Percentiles rank a stretch among this genome's conserved stretches.
These are phyloP conservation scores for Hygrophoropsis aurantiaca DNA, from an alignment of 768 basidiomycete species.

Conservation along the genomic window DNA sequence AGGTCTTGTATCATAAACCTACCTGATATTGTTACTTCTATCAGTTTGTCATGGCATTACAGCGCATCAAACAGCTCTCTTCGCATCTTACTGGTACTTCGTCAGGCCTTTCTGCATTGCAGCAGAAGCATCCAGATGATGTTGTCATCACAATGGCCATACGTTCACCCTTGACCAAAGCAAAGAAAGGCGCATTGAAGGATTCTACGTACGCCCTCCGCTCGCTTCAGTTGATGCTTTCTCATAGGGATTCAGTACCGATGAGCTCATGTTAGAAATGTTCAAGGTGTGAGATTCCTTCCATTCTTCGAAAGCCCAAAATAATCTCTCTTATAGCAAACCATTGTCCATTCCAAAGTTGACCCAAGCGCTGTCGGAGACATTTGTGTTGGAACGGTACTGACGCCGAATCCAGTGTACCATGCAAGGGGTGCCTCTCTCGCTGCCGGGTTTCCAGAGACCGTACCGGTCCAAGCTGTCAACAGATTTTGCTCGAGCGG, in stretches of 20 bases:
- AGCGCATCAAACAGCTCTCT: conserved; percentile 66
- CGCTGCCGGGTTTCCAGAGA: conserved; percentile 80
- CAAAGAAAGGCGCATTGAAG: conserved; percentile 73
- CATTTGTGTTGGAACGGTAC: conserved; percentile 78
- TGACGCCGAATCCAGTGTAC: conserved; percentile 64
- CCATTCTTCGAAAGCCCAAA: conserved; percentile 9
- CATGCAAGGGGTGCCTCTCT: conserved; percentile 73
- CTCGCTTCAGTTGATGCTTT: neutral
- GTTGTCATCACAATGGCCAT: conserved; percentile 83
- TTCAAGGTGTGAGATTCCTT: conserved; percentile 54
- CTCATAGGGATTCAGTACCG: conserved; percentile 47
- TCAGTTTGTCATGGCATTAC: conserved; percentile 45
- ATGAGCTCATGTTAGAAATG: conserved; percentile 80
- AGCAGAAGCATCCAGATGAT: conserved; percentile 66
- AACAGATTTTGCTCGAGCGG: conserved; percentile 86
- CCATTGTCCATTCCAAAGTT: conserved; percentile 55
- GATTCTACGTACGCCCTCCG: conserved; percentile 54
- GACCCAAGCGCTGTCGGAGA: conserved; percentile 70
- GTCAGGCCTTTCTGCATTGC: conserved; percentile 49
- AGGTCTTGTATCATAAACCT: no score
- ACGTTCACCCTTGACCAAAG: conserved; percentile 73
- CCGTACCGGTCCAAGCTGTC: conserved; percentile 68
- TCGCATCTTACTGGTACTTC: conserved; percentile 52
- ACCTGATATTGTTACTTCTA: no score
- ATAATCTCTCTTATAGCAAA: conserved; percentile 41